Base-by-base conservation (phyloP, 2,329 filamentous ascomycete genomes). In the Cryoendolithus antarcticus region DNA sequence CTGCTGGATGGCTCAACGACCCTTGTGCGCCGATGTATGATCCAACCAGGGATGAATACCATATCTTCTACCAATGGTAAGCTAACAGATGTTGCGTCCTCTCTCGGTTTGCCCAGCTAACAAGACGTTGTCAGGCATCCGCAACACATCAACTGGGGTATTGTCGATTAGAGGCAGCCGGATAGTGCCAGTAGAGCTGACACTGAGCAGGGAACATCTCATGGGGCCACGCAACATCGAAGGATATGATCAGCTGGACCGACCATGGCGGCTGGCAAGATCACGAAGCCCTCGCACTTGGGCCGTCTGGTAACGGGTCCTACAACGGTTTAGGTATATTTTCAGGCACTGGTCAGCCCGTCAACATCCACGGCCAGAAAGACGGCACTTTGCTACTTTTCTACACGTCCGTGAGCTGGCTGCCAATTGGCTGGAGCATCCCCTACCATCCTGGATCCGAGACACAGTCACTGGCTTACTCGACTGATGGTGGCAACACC, bases 301-400 rank as follows among this genome's bases (percentile, higher is more conserved):
- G 57, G 4, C 62, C 64, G 6, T 58, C 58, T 9, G 63, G 62
- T 39, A 55, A 59, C 40, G 58, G 58, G 31, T 54, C 57, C 6
- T 72, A 73, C 48, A 66, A 74, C 41, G 59, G 64, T 2, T 57
- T 71, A 9, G 70, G 70, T 1, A 66, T 72, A 27, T 74, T 74
- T 50, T 69, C 65, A 4, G 71, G 71, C 3, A 69, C 66, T 30
- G 61, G 62, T 3, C 62, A 66, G 44, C 65, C 70, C 1, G 64
- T 69, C 6, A 70, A 70, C 9, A 51, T 68, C 0, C 46, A 62
- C 3, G 69, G 67, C 27, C 61, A 68, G 41, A 48, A 59, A 30
- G 60, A 69, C 44, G 66, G 65, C 30, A 65, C 65, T 4, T 58
- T 70, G 2, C 56, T 66, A 9, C 49, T 60, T 9, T 63, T 70